Evolutionary conservation across 208 protist genomes (phyloP), one percentile per base, ranked within the genome.

Genomic region (Crithidia mellificae): DNA sequence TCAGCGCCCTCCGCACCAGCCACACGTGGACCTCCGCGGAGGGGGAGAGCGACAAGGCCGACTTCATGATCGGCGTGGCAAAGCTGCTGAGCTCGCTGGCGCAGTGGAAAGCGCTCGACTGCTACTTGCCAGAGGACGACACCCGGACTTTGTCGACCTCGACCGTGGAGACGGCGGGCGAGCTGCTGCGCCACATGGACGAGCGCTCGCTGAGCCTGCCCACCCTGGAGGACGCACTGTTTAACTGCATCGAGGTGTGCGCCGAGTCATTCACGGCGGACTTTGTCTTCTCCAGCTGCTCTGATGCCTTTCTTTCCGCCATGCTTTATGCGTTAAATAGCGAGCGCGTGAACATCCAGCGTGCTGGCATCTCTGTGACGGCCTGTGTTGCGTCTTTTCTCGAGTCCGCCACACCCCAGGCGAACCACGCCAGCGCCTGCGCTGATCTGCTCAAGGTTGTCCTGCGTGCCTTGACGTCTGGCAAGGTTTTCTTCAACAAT

Each of bases 21-120:
- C 53, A 59, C 55, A 53, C 61, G 27, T 90, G 84, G 84, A 22
- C 19, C 14, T 66, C 72, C 27, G 77, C 68, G 4, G 72, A 78
- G n/a, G 72, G 61, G 9, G 84, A 88, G 50, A 70, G 58, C 7
- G 84, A 92, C 67, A 79, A 80, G 51, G 67, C 74, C 14, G 58
- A 77, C 54, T 78, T 91, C 24, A 68, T 91, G 46, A 61, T 81
- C 17, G 25, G 63, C 20, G 34, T 82, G n/a, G 80, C 80, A 30
- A 63, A 69, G 47, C 72, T 95, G 46, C 51, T 91, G 7, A 73
- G 63, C 59, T 68, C 84, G 19, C 44, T 91, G 49, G 76, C 81
- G 56, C 80, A 87, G 57, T 95, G 90, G 90, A 83, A 78, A 30
- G 68, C 69, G 46, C 63, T 92, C 54, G 87, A 91, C 62, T 90